Percentiles rank a stretch among this genome's conserved stretches.
phyloP scores from a whole-genome alignment of 176 grass and related monocot genomes.

The Oryza meyeriana region DNA sequence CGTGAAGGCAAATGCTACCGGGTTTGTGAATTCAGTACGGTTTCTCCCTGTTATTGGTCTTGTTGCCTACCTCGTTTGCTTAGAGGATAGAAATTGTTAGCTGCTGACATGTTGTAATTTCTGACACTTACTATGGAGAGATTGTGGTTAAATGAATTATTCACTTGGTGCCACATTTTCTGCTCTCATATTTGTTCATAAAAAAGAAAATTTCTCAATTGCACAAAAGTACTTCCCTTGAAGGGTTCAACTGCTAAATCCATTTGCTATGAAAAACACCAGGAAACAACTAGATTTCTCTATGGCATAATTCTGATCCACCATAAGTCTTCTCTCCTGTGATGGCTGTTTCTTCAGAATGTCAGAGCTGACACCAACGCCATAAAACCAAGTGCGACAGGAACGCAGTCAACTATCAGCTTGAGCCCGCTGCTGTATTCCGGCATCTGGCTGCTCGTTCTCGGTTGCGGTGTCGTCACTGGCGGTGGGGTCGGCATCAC shows the following conservation, averaged over 20 bases:
- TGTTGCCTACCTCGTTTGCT: constrained; percentile 65
- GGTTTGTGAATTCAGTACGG: constrained; percentile 44
- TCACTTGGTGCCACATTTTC: neutral
- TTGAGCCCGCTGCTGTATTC: constrained; percentile 52
- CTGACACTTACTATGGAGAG: neutral
- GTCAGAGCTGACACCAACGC: constrained; percentile 22
- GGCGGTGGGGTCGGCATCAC: neutral
- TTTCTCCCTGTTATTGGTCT: constrained; percentile 80
- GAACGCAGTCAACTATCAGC: constrained; percentile 1
- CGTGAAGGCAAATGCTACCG: constrained; percentile 39
- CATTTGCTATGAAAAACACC: neutral
- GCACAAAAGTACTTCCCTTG: neutral
- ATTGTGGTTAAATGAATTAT: neutral
- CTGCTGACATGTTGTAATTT: neutral
- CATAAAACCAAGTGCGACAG: constrained; percentile 32
- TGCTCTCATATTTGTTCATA: neutral
- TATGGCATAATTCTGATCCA: neutral
- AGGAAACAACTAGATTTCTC: constrained; percentile 5
- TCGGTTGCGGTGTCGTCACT: too few species aligned
- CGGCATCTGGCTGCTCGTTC: neutral
- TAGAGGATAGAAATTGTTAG: constrained; percentile 35
- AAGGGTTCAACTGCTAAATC: neutral
- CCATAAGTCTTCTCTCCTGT: neutral
- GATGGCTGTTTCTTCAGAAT: constrained; percentile 29
- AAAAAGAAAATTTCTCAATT: neutral